phyloP scores from a whole-genome alignment of 2,329 filamentous ascomycete genomes.

The Colletotrichum liaoningense region DNA sequence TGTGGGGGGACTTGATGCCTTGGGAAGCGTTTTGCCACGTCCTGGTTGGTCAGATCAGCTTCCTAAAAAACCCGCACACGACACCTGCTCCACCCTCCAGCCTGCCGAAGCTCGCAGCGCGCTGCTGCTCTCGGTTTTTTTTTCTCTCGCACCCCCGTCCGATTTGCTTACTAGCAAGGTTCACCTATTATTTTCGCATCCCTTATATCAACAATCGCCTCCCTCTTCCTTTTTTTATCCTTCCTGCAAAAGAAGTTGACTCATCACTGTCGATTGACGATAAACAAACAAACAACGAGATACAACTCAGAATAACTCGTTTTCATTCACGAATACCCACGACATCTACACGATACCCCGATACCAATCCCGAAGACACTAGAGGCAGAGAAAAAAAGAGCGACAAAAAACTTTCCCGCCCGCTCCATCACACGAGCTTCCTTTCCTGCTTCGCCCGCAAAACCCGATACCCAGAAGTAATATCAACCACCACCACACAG shows the following conservation, averaged over 20 bases:
- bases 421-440: constrained; percentile 1
- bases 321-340: background rate
- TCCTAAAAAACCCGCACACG: constrained; percentile 40
- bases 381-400: background rate
- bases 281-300: constrained; percentile 7
- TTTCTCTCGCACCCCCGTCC: background rate
- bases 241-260: background rate
- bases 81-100: constrained; percentile 31
- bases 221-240: background rate
- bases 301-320: background rate
- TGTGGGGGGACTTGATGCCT: constrained; percentile 4
- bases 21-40: constrained; percentile 15
- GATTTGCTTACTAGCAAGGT: constrained; percentile 10
- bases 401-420: background rate
- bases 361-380: background rate
- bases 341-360: constrained; percentile 6
- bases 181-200: constrained; percentile 21
- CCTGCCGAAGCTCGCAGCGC: constrained; percentile 17
- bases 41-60: constrained; percentile 21
- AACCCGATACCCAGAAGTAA: background rate
- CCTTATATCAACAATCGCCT: constrained; percentile 21
- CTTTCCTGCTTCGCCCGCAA: background rate
- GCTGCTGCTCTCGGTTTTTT: constrained; percentile 1
- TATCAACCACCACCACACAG: background rate
- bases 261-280: constrained; percentile 5